phyloP scores from a whole-genome alignment of 257 asterid species.

The Eucommia ulmoides region DNA sequence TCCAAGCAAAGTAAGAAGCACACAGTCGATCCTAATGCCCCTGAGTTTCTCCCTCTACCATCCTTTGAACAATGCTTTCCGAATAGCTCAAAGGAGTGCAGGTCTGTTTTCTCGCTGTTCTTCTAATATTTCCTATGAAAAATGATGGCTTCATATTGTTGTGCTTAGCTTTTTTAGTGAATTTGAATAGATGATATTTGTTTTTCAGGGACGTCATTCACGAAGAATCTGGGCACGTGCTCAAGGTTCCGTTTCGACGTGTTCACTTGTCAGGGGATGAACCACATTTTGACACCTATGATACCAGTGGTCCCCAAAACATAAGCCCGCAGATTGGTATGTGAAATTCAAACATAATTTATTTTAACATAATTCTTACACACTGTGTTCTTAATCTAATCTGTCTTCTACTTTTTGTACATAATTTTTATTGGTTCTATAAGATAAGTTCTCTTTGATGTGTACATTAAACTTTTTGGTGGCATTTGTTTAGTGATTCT shows the following conservation, averaged over 20 bases:
- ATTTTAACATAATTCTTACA: too few relatives aligned
- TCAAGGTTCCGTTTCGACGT: slow-evolving; percentile 84
- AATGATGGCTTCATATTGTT: too few relatives aligned
- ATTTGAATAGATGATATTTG: too few relatives aligned
- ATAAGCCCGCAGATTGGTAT: slow-evolving; percentile 60
- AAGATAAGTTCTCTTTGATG: neutral
- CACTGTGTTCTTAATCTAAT: too few relatives aligned
- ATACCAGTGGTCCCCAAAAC: slow-evolving; percentile 93
- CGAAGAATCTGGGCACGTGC: slow-evolving; percentile 62
- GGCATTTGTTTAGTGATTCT: too few relatives aligned
- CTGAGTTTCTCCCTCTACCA: slow-evolving; percentile 88
- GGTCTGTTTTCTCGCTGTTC: slow-evolving; percentile 30
- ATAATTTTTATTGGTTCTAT: neutral
- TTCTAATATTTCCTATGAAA: too few relatives aligned
- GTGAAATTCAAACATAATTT: too few relatives aligned
- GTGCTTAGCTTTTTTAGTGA: too few relatives aligned
- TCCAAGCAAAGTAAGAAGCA: slow-evolving; percentile 57
- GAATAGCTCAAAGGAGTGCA: slow-evolving; percentile 75
- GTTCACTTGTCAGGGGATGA: slow-evolving; percentile 78
- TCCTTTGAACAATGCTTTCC: slow-evolving; percentile 93
- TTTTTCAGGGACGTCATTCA: slow-evolving; percentile 74
- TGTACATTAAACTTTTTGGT: too few relatives aligned
- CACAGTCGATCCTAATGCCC: slow-evolving; percentile 84
- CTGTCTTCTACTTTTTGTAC: neutral
- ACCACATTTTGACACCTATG: slow-evolving; percentile 87